These are phyloP conservation scores for Candida mattraensis DNA, from an alignment of 805 yeast species.

Conservation along the genomic window DNA sequence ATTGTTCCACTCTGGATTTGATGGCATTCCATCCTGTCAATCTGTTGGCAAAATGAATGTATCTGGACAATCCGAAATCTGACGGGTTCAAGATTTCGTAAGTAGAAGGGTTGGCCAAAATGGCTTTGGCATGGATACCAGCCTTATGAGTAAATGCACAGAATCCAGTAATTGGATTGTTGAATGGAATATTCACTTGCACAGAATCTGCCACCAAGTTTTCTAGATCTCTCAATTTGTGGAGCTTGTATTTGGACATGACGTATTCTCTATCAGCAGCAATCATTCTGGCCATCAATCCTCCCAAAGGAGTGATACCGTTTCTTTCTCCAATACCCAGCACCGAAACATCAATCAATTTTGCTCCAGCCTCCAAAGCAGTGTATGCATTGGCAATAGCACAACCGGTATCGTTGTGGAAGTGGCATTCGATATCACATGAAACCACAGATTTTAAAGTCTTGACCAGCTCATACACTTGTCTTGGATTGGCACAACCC, in stretches of 20 bases:
- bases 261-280: slow-evolving; percentile 61
- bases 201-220: slow-evolving; percentile 60
- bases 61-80: slow-evolving; percentile 61
- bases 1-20: slow-evolving; percentile 59
- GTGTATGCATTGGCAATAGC: slow-evolving; percentile 64
- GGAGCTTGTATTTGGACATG: slow-evolving; percentile 54
- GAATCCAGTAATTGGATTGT: slow-evolving; percentile 63
- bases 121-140: slow-evolving; percentile 63
- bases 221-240: slow-evolving; percentile 57
- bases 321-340: slow-evolving; percentile 65
- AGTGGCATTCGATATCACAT: slow-evolving; percentile 62
- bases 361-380: slow-evolving; percentile 63
- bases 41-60: slow-evolving; percentile 60
- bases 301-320: slow-evolving; percentile 62
- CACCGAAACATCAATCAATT: slow-evolving; percentile 56
- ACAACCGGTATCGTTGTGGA: slow-evolving; percentile 65
- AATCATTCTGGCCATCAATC: slow-evolving; percentile 63
- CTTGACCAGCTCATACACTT: slow-evolving; percentile 58
- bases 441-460: slow-evolving; percentile 56
- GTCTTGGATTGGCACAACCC: slow-evolving; percentile 65
- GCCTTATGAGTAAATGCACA: slow-evolving; percentile 67
- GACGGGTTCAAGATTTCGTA: slow-evolving; percentile 58
- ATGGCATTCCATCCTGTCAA: slow-evolving; percentile 66
- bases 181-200: slow-evolving; percentile 58
- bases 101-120: slow-evolving; percentile 62